Evolutionary conservation across 176 grass and related monocot genomes (phyloP).

Genomic region (Oryza longistaminata): DNA sequence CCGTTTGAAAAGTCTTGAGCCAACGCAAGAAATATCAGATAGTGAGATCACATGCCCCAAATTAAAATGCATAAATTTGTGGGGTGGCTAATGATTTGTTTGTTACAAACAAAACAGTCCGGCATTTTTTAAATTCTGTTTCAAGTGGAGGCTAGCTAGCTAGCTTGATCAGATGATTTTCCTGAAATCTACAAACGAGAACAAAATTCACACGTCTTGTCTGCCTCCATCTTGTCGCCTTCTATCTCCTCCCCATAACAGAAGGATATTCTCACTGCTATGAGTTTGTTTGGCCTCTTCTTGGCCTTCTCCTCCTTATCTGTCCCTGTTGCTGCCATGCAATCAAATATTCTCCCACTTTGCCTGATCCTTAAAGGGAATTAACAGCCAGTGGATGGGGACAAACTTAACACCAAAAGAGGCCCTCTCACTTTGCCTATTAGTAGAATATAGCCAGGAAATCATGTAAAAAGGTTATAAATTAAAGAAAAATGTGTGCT

Average conservation of each 20-base stretch:
- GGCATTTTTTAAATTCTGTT: neutral
- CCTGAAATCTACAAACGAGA: conserved; percentile 51
- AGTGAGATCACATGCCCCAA: neutral
- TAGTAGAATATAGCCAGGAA: conserved; percentile 40
- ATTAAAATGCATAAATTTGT: neutral
- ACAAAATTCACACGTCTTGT: conserved; percentile 76
- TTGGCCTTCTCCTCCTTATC: conserved; percentile 51
- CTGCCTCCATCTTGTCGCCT: conserved; percentile 57
- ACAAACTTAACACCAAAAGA: conserved; percentile 50
- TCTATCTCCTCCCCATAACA: conserved; percentile 59
- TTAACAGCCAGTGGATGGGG: conserved; percentile 52
- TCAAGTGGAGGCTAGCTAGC: conserved; percentile 8
- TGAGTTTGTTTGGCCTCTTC: conserved; percentile 68
- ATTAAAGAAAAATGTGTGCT: neutral
- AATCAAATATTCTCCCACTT: conserved; percentile 58
- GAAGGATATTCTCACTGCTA: conserved; percentile 72
- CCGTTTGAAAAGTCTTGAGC: conserved; percentile 28
- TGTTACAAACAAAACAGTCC: conserved; percentile 6
- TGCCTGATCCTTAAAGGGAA: conserved; percentile 55
- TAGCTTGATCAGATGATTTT: conserved; percentile 33
- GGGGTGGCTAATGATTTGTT: neutral
- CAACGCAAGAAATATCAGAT: conserved; percentile 21
- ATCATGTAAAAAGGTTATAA: conserved; percentile 38
- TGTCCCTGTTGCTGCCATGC: conserved; percentile 44
- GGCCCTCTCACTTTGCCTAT: conserved; percentile 48